Evolutionary conservation across 2,329 filamentous ascomycete species (phyloP).

Genomic region (Colletotrichum sp.): DNA sequence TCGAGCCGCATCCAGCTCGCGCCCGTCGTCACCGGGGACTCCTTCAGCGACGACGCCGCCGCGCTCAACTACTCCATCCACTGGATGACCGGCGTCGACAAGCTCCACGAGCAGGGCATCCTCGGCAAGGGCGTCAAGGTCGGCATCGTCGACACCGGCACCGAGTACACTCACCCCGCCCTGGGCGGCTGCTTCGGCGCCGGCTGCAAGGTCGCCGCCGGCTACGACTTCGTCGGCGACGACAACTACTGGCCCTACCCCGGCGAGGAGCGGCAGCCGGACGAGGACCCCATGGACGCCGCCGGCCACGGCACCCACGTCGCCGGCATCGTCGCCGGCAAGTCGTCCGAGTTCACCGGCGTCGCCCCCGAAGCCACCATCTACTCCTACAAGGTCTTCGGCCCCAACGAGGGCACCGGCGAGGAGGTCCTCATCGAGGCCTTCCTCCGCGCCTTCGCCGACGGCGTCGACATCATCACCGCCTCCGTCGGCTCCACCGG

Average conservation of each 20-base stretch:
- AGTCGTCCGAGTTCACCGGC: not conserved
- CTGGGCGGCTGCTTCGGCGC: slow-evolving; percentile 52
- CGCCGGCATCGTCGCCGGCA: slow-evolving; percentile 21
- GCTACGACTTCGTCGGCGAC: slow-evolving; percentile 30
- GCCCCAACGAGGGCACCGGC: slow-evolving; percentile 3
- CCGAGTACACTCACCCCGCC: slow-evolving; percentile 43
- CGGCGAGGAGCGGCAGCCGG: slow-evolving; percentile 36
- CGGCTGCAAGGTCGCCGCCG: slow-evolving; percentile 38
- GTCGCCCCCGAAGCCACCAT: slow-evolving; percentile 17
- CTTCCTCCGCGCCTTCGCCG: slow-evolving; percentile 16
- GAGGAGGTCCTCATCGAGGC: slow-evolving; percentile 20
- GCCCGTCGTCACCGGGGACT: slow-evolving; percentile 1
- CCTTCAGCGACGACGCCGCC: slow-evolving; percentile 12
- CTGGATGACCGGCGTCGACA: slow-evolving; percentile 42
- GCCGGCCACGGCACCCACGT: slow-evolving; percentile 66
- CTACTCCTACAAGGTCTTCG: slow-evolving; percentile 19
- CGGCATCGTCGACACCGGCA: slow-evolving; percentile 43
- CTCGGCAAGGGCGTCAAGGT: slow-evolving; percentile 42
- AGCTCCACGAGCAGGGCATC: slow-evolving; percentile 39
- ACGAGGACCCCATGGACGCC: slow-evolving; percentile 59
- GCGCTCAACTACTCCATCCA: slow-evolving; percentile 37
- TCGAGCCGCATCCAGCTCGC: slow-evolving; percentile 14
- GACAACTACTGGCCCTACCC: slow-evolving; percentile 21
- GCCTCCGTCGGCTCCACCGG: slow-evolving; percentile 12
- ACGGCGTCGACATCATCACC: slow-evolving; percentile 21